Percentiles rank a stretch among this genome's conserved stretches.
Conservation (phyloP, 495 filamentous ascomycete genomes). For the Lichina pygmaea region DNA sequence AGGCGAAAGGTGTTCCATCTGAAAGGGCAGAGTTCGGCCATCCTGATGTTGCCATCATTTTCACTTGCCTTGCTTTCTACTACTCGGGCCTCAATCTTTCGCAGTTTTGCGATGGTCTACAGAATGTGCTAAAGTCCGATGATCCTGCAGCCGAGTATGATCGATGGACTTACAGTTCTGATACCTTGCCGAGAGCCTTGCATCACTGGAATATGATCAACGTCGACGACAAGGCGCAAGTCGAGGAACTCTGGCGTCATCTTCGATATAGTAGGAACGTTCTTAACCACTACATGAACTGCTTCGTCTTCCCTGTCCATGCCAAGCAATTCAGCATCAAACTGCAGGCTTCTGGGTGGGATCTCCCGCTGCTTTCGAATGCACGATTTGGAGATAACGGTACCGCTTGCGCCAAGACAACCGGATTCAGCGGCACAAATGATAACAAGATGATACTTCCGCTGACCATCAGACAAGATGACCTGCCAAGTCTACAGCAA, state of each 20-base stretch:
- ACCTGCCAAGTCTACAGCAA: constrained; percentile 18
- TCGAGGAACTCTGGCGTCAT: constrained; percentile 15
- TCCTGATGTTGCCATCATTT: constrained; percentile 25
- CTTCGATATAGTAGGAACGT: constrained; percentile 13
- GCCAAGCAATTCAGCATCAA: constrained; percentile 25
- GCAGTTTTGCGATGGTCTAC: constrained; percentile 16
- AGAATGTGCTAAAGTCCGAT: constrained; percentile 20
- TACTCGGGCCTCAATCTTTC: constrained; percentile 16
- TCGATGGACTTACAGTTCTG: constrained; percentile 13
- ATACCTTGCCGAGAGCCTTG: constrained; percentile 14
- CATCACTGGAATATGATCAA: constrained; percentile 22
- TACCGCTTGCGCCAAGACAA: constrained; percentile 9
- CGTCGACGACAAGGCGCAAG: constrained; percentile 19
- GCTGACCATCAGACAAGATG: constrained; percentile 21
- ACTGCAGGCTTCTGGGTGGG: constrained; percentile 25
- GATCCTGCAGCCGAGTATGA: constrained; percentile 23
- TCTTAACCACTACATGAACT: constrained; percentile 24
- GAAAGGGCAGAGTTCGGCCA: constrained; percentile 25
- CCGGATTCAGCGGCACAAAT: constrained; percentile 28
- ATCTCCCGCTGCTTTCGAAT: constrained; percentile 15
- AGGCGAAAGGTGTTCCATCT: constrained; percentile 18
- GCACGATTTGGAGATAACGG: not conserved
- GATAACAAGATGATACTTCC: constrained; percentile 21
- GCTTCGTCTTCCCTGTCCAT: constrained; percentile 24
- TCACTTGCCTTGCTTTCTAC: constrained; percentile 25